Evolutionary conservation across 805 yeast genomes (phyloP), one percentile per base, ranked within the genome.

Genomic region (Nakazawaea anatomiae): DNA sequence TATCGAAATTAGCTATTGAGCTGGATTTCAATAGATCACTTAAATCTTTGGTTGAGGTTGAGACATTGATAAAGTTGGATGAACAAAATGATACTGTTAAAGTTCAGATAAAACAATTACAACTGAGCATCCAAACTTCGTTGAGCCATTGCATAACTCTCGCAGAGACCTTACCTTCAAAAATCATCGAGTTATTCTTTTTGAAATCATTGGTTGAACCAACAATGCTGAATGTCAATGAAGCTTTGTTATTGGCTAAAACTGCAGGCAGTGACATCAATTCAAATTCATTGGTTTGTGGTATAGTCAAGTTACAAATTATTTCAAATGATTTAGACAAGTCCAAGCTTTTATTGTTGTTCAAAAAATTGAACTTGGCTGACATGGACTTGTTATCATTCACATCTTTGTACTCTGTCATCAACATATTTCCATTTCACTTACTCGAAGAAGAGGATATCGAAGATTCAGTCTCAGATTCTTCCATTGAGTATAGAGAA

Each of bases 401-500:
- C 38, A 29, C 50, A 9, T 46, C 50, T 14, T 30, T 50, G n/a
- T 50, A 46, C 27, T 42, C 50, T 5, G 30, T 46, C 11, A 31
- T 50, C 29, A 50, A 50, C 18, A 14, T 38, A 7, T 46, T 50
- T 40, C 53, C 53, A 18, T 34, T 41, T 27, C 31, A 46, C 28
- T 25, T 46, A 4, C 30, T 46, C 11, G n/a, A 35, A 29, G 45
- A 39, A 18, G 44, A 44, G 5, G 43, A 39, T 1, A 31, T 29
- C 29, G 46, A 14, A 12, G n/a, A 12, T 39, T 28, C 44, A 25
- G n/a, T 25, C 25, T 50, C 52, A n/a, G 49, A 46, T 25, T 42
- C 50, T 18, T 50, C 53, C 1, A 50, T 46, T n/a, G 53, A 45
- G 12, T 46, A 42, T n/a, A 46, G 44, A 38, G 50, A 46, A 34